Evolutionary conservation across 2,329 filamentous ascomycete genomes (phyloP).

Genomic region (Exophiala mesophila): DNA sequence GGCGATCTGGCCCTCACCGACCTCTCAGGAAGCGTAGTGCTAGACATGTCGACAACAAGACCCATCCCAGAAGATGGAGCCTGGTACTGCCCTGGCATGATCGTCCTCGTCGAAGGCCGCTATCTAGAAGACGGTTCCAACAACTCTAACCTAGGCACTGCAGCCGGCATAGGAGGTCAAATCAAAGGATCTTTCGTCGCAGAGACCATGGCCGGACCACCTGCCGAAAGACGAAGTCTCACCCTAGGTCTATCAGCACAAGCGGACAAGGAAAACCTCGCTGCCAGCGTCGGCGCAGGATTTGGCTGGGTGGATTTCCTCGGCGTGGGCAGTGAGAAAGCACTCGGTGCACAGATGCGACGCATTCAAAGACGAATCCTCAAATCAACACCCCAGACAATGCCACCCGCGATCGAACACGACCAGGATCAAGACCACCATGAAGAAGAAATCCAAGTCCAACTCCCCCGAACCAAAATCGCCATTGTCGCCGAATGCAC

Average conservation of each 20-base stretch:
- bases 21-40: slow-evolving; percentile 76
- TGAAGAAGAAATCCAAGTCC: slow-evolving; percentile 29
- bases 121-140: slow-evolving; percentile 88
- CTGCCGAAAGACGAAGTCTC: slow-evolving; percentile 75
- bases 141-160: slow-evolving; percentile 62
- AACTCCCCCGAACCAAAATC: slow-evolving; percentile 44
- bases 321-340: slow-evolving; percentile 82
- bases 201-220: slow-evolving; percentile 86
- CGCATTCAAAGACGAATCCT: slow-evolving; percentile 68
- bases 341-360: slow-evolving; percentile 76
- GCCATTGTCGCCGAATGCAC: slow-evolving; percentile 82
- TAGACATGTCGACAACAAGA: slow-evolving; percentile 76
- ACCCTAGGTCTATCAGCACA: slow-evolving; percentile 67
- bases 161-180: slow-evolving; percentile 70
- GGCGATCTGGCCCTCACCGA: slow-evolving; percentile 80
- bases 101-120: slow-evolving; percentile 89
- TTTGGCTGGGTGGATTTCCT: slow-evolving; percentile 98
- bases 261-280: slow-evolving; percentile 29
- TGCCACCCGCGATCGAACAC: slow-evolving; percentile 29
- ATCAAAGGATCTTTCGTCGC: slow-evolving; percentile 90
- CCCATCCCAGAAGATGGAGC: slow-evolving; percentile 79
- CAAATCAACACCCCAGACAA: slow-evolving; percentile 25
- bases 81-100: slow-evolving; percentile 95
- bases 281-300: slow-evolving; percentile 56
- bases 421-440: slow-evolving; percentile 29